These are phyloP conservation scores for Immersiporthe knoxdaviesiana DNA, from an alignment of 2,329 filamentous ascomycete species.

Conservation along the genomic window DNA sequence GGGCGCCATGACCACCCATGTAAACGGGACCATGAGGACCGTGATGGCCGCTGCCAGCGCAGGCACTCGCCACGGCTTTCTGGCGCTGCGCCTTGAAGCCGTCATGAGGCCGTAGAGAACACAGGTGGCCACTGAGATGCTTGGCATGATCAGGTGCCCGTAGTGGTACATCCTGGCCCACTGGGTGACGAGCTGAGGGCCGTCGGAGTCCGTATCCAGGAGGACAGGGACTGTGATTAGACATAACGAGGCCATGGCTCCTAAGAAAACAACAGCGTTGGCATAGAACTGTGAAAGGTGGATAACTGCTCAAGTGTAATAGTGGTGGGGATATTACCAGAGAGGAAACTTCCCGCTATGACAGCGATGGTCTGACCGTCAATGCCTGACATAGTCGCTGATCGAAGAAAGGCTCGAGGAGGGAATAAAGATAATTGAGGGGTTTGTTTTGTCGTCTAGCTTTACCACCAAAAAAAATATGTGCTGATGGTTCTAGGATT, in stretches of 20 bases:
- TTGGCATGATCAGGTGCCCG: conserved; percentile 37
- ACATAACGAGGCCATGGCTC: conserved; percentile 31
- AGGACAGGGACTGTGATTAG: conserved; percentile 38
- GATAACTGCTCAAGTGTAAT: too few species aligned
- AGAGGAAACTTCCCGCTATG: not conserved
- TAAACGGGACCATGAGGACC: not conserved
- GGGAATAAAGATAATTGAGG: not conserved
- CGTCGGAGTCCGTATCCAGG: conserved; percentile 35
- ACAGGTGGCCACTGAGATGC: conserved; percentile 34
- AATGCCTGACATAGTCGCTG: not conserved
- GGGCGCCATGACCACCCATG: conserved; percentile 18
- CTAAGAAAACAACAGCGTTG: not conserved
- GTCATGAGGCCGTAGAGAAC: conserved; percentile 33
- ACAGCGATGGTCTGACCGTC: not conserved
- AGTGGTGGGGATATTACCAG: not conserved
- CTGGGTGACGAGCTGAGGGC: conserved; percentile 35
- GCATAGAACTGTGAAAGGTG: too few species aligned
- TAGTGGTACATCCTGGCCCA: conserved; percentile 41
- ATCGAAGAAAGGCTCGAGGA: not conserved
- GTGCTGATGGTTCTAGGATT: too few species aligned
- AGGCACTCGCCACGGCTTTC: not conserved
- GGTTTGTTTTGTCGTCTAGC: too few species aligned
- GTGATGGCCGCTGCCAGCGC: not conserved
- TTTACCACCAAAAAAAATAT: too few species aligned
- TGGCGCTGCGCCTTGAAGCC: conserved; percentile 2